phyloP scores from a whole-genome alignment of 345 rosid genomes.

The Aquilaria sinensis region DNA sequence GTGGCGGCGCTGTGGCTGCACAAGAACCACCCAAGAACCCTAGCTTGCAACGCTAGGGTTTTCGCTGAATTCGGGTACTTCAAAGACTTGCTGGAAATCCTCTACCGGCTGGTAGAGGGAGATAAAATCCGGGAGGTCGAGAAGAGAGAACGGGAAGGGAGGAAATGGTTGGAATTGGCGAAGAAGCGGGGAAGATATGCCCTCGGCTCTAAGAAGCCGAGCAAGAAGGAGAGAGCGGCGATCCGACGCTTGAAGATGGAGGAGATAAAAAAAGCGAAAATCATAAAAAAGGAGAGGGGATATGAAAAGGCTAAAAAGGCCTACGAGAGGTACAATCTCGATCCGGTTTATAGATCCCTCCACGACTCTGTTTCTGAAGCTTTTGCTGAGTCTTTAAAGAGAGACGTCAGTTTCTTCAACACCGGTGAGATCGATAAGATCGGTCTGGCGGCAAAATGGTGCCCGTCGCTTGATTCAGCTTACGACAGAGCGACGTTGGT shows the following conservation, averaged over 20 bases:
- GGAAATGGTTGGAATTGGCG: neutral
- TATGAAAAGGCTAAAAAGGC: constrained; percentile 2
- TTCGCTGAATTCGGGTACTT: constrained; percentile 14
- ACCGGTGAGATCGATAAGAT: constrained; percentile 1
- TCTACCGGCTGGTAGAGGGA: constrained; percentile 15
- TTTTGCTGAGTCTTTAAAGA: neutral
- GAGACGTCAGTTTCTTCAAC: neutral
- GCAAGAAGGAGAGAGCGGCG: neutral
- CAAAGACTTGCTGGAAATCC: constrained; percentile 25
- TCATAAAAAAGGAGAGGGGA: neutral
- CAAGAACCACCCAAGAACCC: constrained; percentile 18
- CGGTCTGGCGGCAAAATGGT: constrained; percentile 20
- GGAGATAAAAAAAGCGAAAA: neutral
- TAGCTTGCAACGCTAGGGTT: constrained; percentile 15
- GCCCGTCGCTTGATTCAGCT: constrained; percentile 10
- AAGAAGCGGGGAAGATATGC: neutral
- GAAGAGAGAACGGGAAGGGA: neutral
- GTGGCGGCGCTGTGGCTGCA: constrained; percentile 15
- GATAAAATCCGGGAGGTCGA: neutral
- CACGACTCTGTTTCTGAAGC: constrained; percentile 1
- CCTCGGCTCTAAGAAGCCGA: neutral
- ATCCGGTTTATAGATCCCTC: neutral
- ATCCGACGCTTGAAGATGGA: neutral
- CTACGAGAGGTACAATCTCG: neutral
- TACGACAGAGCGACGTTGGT: constrained; percentile 6